Conservation (phyloP, 345 rosid species). For the Mangifera indica region DNA sequence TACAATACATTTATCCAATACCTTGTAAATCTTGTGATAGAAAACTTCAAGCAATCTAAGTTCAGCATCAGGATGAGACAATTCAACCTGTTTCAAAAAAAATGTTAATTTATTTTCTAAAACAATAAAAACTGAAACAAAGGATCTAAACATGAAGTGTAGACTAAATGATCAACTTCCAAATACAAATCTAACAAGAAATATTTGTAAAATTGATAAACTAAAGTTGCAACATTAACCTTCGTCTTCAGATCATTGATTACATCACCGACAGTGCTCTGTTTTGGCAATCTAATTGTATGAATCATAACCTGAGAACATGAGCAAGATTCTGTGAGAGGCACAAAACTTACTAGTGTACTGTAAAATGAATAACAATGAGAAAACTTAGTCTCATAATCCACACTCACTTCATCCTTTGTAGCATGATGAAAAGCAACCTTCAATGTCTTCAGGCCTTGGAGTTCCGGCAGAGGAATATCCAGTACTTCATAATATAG, state of each 20-base stretch:
- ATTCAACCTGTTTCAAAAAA: slow-evolving; percentile 49
- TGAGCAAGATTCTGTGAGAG: slow-evolving; percentile 16
- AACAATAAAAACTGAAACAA: neutral
- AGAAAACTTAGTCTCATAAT: neutral
- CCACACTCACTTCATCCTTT: slow-evolving; percentile 58
- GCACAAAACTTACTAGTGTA: slow-evolving; percentile 10
- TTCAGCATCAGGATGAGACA: slow-evolving; percentile 63
- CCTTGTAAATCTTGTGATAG: slow-evolving; percentile 77
- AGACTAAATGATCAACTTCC: neutral
- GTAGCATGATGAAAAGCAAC: slow-evolving; percentile 71
- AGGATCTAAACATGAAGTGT: neutral
- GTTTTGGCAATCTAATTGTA: slow-evolving; percentile 64
- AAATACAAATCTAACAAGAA: neutral
- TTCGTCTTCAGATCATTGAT: slow-evolving; percentile 64
- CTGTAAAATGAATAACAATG: slow-evolving; percentile 1
- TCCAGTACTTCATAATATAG: slow-evolving; percentile 77
- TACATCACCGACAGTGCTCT: slow-evolving; percentile 70
- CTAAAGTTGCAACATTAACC: slow-evolving; percentile 32
- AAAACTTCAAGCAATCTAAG: slow-evolving; percentile 72
- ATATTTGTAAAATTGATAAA: neutral
- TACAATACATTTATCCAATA: slow-evolving; percentile 8
- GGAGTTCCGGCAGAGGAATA: slow-evolving; percentile 76
- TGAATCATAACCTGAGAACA: slow-evolving; percentile 56
- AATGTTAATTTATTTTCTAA: neutral
- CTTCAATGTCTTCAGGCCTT: slow-evolving; percentile 67